Conservation (phyloP, 768 basidiomycete species). For the Thelephora ganbajun region DNA sequence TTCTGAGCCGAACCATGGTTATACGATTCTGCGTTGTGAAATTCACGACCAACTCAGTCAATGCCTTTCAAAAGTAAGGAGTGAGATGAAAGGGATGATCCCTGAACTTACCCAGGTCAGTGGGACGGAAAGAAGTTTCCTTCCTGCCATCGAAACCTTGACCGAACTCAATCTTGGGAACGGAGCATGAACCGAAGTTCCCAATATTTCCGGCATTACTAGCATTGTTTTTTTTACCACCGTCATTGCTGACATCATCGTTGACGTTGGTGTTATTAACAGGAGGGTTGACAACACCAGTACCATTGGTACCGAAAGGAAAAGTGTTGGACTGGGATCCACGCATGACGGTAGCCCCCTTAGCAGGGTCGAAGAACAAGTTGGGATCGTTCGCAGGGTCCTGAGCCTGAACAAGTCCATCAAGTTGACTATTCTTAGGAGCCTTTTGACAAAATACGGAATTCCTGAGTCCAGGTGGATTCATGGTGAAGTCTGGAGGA, state of each 20-base stretch:
- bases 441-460: slow-evolving; percentile 32
- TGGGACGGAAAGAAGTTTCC: slow-evolving; percentile 42
- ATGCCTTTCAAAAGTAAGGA: too few relatives aligned
- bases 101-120: slow-evolving; percentile 27
- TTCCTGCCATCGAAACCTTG: slow-evolving; percentile 36
- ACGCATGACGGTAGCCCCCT: slow-evolving; percentile 24
- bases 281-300: slow-evolving; percentile 1
- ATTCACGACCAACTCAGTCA: too few relatives aligned
- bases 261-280: slow-evolving; percentile 1
- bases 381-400: slow-evolving; percentile 19
- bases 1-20: slow-evolving; percentile 38
- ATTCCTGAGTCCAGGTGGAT: slow-evolving; percentile 35
- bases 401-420: slow-evolving; percentile 23
- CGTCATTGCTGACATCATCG: neutral
- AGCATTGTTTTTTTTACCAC: slow-evolving; percentile 2
- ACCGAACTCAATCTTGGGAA: slow-evolving; percentile 42
- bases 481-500: slow-evolving; percentile 39
- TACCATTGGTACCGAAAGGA: slow-evolving; percentile 13
- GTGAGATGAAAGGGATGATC: neutral
- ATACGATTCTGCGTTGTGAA: slow-evolving; percentile 22
- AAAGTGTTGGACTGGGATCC: slow-evolving; percentile 28
- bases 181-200: slow-evolving; percentile 40
- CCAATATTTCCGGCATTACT: slow-evolving; percentile 9
- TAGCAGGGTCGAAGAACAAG: slow-evolving; percentile 19
- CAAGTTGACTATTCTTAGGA: slow-evolving; percentile 21